Percentiles rank a stretch among this genome's conserved stretches.
Conservation (phyloP, 441 rosid genomes). For the Viola pubescens region DNA sequence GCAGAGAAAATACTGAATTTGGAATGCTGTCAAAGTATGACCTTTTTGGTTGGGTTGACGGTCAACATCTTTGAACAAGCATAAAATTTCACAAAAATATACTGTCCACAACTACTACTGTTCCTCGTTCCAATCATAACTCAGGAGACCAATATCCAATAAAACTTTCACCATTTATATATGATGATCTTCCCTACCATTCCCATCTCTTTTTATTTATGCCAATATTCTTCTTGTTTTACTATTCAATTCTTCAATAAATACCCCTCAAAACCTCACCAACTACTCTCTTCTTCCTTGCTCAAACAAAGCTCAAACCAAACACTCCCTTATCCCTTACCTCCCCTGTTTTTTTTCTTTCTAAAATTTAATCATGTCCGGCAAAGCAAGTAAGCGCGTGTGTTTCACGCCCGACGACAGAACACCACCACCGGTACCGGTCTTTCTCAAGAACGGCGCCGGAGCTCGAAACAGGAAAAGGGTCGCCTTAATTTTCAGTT, state of each 20-base stretch:
- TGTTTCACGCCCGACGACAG: slow-evolving; percentile 50
- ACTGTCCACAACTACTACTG: background rate
- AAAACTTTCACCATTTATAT: background rate
- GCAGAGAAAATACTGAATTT: slow-evolving; percentile 23
- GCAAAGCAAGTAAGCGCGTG: slow-evolving; percentile 44
- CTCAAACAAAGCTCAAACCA: background rate
- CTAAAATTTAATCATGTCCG: background rate
- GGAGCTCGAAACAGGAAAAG: slow-evolving; percentile 31
- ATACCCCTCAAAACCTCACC: slow-evolving; percentile 20
- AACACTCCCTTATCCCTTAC: background rate
- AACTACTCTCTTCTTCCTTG: background rate
- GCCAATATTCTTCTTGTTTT: slow-evolving; percentile 8
- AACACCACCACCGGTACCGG: slow-evolving; percentile 31
- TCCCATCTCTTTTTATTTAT: background rate
- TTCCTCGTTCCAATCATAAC: slow-evolving; percentile 18
- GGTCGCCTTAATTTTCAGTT: slow-evolving; percentile 36
- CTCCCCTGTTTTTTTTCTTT: background rate
- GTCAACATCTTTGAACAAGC: slow-evolving; percentile 27
- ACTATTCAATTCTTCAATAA: slow-evolving; percentile 22
- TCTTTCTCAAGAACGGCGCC: slow-evolving; percentile 35
- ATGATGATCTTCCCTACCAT: slow-evolving; percentile 7
- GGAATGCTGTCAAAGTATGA: background rate
- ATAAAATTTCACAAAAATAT: slow-evolving; percentile 9
- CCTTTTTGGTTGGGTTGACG: background rate
- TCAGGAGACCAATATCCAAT: slow-evolving; percentile 4